Conservation (phyloP, 495 filamentous ascomycete genomes). For the Aspergillus leporis region DNA sequence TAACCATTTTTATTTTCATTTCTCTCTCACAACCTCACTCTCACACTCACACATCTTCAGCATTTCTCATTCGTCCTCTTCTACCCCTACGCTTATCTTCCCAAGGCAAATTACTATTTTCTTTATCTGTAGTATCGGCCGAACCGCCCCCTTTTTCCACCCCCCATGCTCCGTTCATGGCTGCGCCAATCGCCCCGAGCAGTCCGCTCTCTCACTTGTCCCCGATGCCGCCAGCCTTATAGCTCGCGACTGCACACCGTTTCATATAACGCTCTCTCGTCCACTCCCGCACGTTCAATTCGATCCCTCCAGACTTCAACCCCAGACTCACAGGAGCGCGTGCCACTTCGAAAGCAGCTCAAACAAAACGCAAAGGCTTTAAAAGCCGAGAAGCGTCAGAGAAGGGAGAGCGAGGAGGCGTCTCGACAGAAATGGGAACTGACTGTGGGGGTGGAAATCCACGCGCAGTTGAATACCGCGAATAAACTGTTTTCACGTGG, state of each 20-base stretch:
- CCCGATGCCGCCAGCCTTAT: conserved; percentile 16
- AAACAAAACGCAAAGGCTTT: conserved; percentile 67
- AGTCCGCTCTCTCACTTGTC: conserved; percentile 28
- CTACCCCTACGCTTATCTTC: too few relatives aligned
- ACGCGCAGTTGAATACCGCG: conserved; percentile 88
- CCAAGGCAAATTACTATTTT: neutral
- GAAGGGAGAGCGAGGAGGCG: conserved; percentile 39
- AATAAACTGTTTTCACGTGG: conserved; percentile 78
- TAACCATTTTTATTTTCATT: too few relatives aligned
- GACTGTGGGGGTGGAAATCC: conserved; percentile 95
- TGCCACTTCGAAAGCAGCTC: conserved; percentile 71
- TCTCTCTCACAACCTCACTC: too few relatives aligned
- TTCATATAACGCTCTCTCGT: conserved; percentile 2
- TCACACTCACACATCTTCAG: too few relatives aligned
- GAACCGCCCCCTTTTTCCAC: neutral
- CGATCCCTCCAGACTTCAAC: conserved; percentile 28
- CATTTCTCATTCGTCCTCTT: neutral
- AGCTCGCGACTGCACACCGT: neutral
- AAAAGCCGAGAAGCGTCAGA: conserved; percentile 37
- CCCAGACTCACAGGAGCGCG: conserved; percentile 27
- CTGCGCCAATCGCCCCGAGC: conserved; percentile 30
- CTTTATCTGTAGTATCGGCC: neutral
- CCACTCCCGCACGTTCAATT: conserved; percentile 15
- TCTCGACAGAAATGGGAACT: conserved; percentile 69
- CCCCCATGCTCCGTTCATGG: conserved; percentile 41